These are phyloP conservation scores for Podila clonocystis DNA, from an alignment of 192 early-diverging fungal genomes.

Conservation along the genomic window DNA sequence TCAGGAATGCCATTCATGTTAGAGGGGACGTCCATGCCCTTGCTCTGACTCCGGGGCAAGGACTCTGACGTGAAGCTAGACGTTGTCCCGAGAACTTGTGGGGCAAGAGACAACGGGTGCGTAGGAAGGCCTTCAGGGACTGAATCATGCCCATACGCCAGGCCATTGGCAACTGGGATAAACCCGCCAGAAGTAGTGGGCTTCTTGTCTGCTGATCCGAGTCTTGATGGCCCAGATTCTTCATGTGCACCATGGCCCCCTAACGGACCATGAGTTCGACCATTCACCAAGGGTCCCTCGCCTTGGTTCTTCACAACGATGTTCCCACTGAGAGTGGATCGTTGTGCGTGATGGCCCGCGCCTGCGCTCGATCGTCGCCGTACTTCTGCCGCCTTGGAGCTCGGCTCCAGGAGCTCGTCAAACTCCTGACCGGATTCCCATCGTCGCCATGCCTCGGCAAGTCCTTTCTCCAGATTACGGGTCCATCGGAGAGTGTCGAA, in stretches of 20 bases:
- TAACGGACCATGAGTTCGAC: not conserved
- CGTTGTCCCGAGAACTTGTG: not conserved
- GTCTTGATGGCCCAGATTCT: not conserved
- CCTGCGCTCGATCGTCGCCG: conserved; percentile 4
- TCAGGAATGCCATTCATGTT: conserved; percentile 33
- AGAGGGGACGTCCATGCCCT: conserved; percentile 5
- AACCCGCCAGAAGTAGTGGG: too few relatives aligned
- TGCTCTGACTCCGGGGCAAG: not conserved
- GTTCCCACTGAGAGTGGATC: conserved; percentile 14
- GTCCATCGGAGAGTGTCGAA: conserved; percentile 94
- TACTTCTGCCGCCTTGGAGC: not conserved
- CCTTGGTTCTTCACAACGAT: conserved; percentile 22
- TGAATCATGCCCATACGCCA: not conserved
- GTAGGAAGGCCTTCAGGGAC: not conserved
- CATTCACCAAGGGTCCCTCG: not conserved
- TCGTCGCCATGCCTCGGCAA: conserved; percentile 75
- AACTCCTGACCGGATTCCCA: conserved; percentile 74
- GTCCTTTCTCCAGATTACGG: conserved; percentile 80
- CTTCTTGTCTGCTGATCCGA: too few relatives aligned
- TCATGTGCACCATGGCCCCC: not conserved
- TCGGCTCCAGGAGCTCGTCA: conserved; percentile 47
- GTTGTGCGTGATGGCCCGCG: not conserved
- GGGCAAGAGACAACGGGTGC: not conserved
- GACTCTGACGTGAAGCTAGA: not conserved
- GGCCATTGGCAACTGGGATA: not conserved